Conservation (phyloP, 1,284 basidiomycete species). For the Cryptococcus wingfieldii region DNA sequence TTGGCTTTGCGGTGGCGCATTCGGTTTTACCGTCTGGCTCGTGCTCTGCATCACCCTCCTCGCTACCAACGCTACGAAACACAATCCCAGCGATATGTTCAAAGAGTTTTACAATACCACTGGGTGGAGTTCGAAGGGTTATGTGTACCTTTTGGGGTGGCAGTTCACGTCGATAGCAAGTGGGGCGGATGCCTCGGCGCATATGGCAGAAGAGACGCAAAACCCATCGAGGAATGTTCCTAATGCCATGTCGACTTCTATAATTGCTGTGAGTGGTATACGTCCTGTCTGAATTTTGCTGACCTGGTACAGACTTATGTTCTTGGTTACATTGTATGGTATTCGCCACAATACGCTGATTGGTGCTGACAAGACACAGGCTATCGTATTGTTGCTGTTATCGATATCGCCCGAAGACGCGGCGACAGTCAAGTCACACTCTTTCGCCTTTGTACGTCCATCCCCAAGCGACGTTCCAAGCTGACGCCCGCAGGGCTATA, state of each 20-base stretch:
- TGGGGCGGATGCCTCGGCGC: constrained; percentile 42
- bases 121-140: constrained; percentile 31
- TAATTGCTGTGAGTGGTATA: constrained; percentile 25
- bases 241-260: constrained; percentile 41
- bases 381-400: constrained; percentile 41
- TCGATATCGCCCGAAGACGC: constrained; percentile 36
- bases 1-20: constrained; percentile 33
- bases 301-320: constrained; percentile 30
- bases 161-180: constrained; percentile 41
- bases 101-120: constrained; percentile 29
- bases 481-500: constrained; percentile 31
- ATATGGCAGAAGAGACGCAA: constrained; percentile 48
- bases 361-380: constrained; percentile 13
- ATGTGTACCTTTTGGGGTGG: constrained; percentile 46
- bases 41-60: constrained; percentile 39
- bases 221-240: constrained; percentile 47
- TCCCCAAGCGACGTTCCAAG: not conserved
- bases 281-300: not conserved
- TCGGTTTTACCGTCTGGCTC: constrained; percentile 30
- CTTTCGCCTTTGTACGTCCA: constrained; percentile 38
- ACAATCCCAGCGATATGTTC: constrained; percentile 7
- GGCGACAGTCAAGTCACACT: constrained; percentile 20
- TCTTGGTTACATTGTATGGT: constrained; percentile 41
- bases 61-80: constrained; percentile 25
- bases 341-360: not conserved